These are phyloP conservation scores for Fusarium sp. DNA, from an alignment of 2,329 filamentous ascomycete genomes.

Conservation along the genomic window DNA sequence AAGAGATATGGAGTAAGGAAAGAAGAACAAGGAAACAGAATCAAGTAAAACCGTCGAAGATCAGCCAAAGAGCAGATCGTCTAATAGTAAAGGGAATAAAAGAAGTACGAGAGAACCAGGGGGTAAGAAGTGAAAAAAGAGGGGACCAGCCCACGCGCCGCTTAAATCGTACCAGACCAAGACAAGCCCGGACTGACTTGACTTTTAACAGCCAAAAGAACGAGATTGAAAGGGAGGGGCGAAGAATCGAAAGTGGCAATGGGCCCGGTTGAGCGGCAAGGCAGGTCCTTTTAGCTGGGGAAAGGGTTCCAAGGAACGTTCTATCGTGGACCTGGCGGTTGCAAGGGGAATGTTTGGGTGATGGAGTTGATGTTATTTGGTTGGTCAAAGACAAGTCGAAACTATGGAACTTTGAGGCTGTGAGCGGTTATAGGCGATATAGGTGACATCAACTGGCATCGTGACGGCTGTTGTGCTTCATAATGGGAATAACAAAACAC, in stretches of 20 bases:
- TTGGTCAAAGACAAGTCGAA: constrained; percentile 18
- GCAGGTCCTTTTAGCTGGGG: constrained; percentile 20
- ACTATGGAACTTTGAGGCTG: constrained; percentile 2
- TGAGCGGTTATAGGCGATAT: constrained; percentile 27
- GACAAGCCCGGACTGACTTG: constrained; percentile 27
- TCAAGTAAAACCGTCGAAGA: constrained; percentile 25
- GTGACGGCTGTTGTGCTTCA: constrained; percentile 29
- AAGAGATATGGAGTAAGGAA: constrained; percentile 9
- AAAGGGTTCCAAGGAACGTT: constrained; percentile 4
- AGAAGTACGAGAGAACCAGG: constrained; percentile 25
- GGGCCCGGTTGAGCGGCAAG: constrained; percentile 22
- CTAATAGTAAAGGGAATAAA: constrained; percentile 17
- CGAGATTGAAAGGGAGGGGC: constrained; percentile 12
- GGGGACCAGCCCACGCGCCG: constrained; percentile 44
- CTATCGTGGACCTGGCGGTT: constrained; percentile 1
- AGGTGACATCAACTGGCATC: constrained; percentile 32
- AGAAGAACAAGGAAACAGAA: constrained; percentile 13
- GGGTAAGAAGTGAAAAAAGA: constrained; percentile 22
- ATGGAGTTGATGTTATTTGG: constrained; percentile 29
- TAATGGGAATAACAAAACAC: constrained; percentile 10
- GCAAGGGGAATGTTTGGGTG: constrained; percentile 15
- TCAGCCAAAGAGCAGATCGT: constrained; percentile 28
- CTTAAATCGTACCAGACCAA: constrained; percentile 44
- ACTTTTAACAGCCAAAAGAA: constrained; percentile 26
- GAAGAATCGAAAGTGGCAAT: constrained; percentile 32